phyloP scores from a whole-genome alignment of 768 basidiomycete genomes.

The Amanita exitialis region DNA sequence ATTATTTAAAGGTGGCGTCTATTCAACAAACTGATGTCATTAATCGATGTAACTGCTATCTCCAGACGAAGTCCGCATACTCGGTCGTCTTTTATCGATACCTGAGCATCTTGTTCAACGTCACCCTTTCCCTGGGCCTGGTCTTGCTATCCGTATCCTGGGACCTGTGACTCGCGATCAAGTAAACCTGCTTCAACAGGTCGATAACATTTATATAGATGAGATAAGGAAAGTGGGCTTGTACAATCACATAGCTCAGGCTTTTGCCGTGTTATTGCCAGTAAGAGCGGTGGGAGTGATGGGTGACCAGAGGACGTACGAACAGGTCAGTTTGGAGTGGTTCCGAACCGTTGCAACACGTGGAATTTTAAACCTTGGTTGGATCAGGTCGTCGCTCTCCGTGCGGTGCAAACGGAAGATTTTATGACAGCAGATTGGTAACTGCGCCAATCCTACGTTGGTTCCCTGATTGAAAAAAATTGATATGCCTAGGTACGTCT shows the following conservation, averaged over 20 bases:
- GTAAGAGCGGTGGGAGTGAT: conserved; percentile 97
- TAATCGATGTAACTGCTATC: conserved; percentile 1
- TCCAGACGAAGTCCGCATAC: conserved; percentile 88
- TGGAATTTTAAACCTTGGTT: background rate
- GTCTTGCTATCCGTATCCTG: conserved; percentile 94
- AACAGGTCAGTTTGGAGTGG: conserved; percentile 47
- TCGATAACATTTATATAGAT: conserved; percentile 94
- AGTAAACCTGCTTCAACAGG: conserved; percentile 83
- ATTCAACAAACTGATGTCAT: background rate
- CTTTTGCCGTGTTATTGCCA: conserved; percentile 91
- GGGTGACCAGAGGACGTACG: conserved; percentile 94
- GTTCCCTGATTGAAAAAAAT: conserved; percentile 75
- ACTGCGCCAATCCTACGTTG: conserved; percentile 14
- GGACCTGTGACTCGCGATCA: conserved; percentile 93
- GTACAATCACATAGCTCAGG: conserved; percentile 91
- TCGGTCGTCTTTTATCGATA: conserved; percentile 86
- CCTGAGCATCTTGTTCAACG: conserved; percentile 90
- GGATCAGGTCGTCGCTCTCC: conserved; percentile 75
- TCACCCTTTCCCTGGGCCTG: conserved; percentile 98
- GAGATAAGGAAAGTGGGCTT: conserved; percentile 91
- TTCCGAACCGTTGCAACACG: background rate
- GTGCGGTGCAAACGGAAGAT: conserved; percentile 96
- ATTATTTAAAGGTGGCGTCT: conserved; percentile 81
- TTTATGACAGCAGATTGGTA: conserved; percentile 99
- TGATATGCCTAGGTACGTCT: conserved; percentile 71